Evolutionary conservation across 495 filamentous ascomycete genomes (phyloP).

Genomic region (Talaromyces proteolyticus): DNA sequence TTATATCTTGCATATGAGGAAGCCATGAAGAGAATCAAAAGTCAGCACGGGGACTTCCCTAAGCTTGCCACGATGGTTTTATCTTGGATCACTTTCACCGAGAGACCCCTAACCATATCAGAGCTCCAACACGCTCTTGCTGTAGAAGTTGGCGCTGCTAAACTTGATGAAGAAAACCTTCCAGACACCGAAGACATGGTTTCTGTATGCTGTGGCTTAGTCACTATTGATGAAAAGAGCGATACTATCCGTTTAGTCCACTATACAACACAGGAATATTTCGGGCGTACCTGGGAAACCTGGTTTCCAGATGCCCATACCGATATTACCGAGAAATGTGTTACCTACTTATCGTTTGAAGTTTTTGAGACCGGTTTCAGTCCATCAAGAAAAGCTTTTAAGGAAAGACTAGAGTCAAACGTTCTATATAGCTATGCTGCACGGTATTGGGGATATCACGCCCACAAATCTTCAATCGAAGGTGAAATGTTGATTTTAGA

Average conservation of each 20-base stretch:
- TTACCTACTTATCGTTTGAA: slow-evolving; percentile 17
- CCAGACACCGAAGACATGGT: slow-evolving; percentile 27
- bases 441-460: not conserved
- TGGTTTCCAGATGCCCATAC: slow-evolving; percentile 11
- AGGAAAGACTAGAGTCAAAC: not conserved
- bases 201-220: slow-evolving; percentile 45
- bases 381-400: not conserved
- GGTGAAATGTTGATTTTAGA: not conserved
- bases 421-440: not conserved
- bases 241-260: slow-evolving; percentile 41
- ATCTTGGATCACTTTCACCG: slow-evolving; percentile 23
- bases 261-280: slow-evolving; percentile 47
- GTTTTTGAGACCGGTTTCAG: slow-evolving; percentile 8
- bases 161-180: slow-evolving; percentile 34
- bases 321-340: slow-evolving; percentile 16
- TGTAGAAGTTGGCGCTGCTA: slow-evolving; percentile 16
- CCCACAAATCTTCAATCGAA: not conserved
- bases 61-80: slow-evolving; percentile 19
- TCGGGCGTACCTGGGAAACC: slow-evolving; percentile 16
- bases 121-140: slow-evolving; percentile 47
- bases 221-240: slow-evolving; percentile 38
- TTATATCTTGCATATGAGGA: slow-evolving; percentile 16
- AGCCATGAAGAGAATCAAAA: slow-evolving; percentile 18
- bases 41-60: slow-evolving; percentile 25
- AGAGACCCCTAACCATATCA: slow-evolving; percentile 28